Evolutionary conservation across 2,329 filamentous ascomycete genomes (phyloP).

Genomic region (Penicillium freii): DNA sequence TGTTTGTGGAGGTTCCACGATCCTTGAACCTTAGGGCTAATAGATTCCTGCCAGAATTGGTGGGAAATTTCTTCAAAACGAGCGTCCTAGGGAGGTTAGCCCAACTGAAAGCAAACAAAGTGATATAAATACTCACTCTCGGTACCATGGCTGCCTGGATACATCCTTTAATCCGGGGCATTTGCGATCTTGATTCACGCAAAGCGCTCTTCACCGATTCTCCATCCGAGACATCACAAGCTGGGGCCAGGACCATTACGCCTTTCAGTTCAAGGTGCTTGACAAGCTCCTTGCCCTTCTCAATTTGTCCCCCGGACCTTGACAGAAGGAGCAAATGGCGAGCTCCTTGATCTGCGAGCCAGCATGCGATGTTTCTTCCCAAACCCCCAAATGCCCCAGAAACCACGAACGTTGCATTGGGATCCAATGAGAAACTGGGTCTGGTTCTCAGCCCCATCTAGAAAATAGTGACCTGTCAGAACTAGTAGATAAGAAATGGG

Average conservation of each 20-base stretch:
- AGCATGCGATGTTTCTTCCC: conserved; percentile 30
- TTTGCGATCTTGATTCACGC: background rate
- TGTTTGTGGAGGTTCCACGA: conserved; percentile 19
- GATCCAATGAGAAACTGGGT: conserved; percentile 1
- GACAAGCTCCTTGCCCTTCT: conserved; percentile 2
- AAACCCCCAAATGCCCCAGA: conserved; percentile 37
- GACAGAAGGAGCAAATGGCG: conserved; percentile 33
- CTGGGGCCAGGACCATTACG: background rate
- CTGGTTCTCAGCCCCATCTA: conserved; percentile 9
- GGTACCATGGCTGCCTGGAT: conserved; percentile 30
- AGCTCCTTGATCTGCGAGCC: conserved; percentile 36
- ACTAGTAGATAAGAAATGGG: background rate
- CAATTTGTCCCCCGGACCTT: conserved; percentile 4
- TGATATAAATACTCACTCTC: background rate
- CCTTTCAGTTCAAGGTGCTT: background rate
- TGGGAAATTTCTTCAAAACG: conserved; percentile 36
- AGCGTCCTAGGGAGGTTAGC: conserved; percentile 1
- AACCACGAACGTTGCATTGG: conserved; percentile 30
- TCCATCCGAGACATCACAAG: conserved; percentile 30
- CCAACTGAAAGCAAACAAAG: background rate
- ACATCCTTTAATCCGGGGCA: conserved; percentile 29
- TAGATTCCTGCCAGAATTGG: conserved; percentile 27
- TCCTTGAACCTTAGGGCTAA: conserved; percentile 31
- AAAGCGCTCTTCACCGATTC: conserved; percentile 24
- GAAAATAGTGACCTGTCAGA: background rate